These are phyloP conservation scores for Cyberlindnera samutprakarnensis DNA, from an alignment of 805 yeast genomes.

Conservation along the genomic window DNA sequence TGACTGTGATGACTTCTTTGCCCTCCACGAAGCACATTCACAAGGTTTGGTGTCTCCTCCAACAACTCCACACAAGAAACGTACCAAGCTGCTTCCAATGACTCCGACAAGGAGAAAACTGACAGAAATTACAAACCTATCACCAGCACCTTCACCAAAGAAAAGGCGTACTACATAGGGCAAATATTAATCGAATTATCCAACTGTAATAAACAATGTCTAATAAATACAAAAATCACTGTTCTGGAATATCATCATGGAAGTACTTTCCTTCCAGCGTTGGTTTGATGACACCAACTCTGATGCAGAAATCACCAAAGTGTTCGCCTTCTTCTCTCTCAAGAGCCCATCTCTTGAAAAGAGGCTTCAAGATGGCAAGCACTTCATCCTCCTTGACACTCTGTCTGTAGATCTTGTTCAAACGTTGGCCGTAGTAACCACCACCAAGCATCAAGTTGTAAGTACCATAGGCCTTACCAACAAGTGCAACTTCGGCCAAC, in stretches of 20 bases:
- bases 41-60: conserved; percentile 22
- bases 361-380: conserved; percentile 64
- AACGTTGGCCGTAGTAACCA: conserved; percentile 87
- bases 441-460: conserved; percentile 95
- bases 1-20: conserved; percentile 81
- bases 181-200: too few relatives aligned
- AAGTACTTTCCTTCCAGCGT: conserved; percentile 87
- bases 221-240: too few relatives aligned
- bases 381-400: conserved; percentile 90
- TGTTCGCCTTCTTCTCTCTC: conserved; percentile 91
- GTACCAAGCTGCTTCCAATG: background rate
- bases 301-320: conserved; percentile 87
- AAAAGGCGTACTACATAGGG: too few relatives aligned
- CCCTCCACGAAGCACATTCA: conserved; percentile 20
- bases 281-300: conserved; percentile 82
- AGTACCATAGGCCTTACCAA: conserved; percentile 91
- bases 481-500: conserved; percentile 93
- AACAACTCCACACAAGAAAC: conserved; percentile 21
- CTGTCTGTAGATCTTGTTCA: conserved; percentile 82
- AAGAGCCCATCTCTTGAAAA: conserved; percentile 90
- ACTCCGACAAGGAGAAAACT: background rate
- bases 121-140: conserved; percentile 1
- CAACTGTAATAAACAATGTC: too few relatives aligned
- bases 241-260: conserved; percentile 87
- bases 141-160: too few relatives aligned